A percentile compares a stretch with the other conserved stretches of the same genome.
phyloP scores from a whole-genome alignment of 345 rosid species.

The Lumnitzera racemosa region DNA sequence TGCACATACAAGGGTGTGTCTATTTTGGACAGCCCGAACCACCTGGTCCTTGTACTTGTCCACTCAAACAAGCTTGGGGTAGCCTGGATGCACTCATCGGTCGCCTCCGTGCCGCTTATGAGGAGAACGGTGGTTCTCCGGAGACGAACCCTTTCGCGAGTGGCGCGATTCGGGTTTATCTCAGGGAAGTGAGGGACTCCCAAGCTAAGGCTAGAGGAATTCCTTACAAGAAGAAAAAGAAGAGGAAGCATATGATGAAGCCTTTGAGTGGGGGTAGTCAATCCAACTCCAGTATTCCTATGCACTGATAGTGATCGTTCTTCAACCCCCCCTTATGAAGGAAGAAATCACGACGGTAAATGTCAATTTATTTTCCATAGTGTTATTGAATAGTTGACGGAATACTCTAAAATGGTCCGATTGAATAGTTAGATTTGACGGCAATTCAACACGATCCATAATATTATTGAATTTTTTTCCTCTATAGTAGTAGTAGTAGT shows the following conservation, averaged over 20 bases:
- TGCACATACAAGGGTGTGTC: constrained; percentile 29
- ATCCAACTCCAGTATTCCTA: constrained; percentile 28
- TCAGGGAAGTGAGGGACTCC: constrained; percentile 77
- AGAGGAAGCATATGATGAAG: constrained; percentile 43
- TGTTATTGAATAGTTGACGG: too few relatives aligned
- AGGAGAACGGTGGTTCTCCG: constrained; percentile 75
- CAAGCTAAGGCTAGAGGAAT: constrained; percentile 85
- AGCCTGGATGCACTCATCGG: constrained; percentile 93
- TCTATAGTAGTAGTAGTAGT: background rate
- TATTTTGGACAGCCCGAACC: constrained; percentile 83
- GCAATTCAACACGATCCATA: background rate
- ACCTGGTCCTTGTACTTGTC: constrained; percentile 72
- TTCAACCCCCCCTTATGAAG: background rate
- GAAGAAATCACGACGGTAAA: too few relatives aligned
- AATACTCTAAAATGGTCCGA: too few relatives aligned
- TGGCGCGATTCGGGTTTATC: constrained; percentile 55
- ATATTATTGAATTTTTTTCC: constrained; percentile 11
- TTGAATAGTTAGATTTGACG: too few relatives aligned
- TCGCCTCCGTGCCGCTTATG: constrained; percentile 76
- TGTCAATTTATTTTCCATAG: too few relatives aligned
- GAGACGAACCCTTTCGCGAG: constrained; percentile 84
- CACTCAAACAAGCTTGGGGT: constrained; percentile 87
- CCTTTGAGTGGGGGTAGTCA: background rate
- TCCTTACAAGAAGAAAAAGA: constrained; percentile 86
- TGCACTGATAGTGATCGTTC: constrained; percentile 28